Evolutionary conservation across 805 yeast species (phyloP).

Genomic region (Schizosaccharomyces cryophilus): DNA sequence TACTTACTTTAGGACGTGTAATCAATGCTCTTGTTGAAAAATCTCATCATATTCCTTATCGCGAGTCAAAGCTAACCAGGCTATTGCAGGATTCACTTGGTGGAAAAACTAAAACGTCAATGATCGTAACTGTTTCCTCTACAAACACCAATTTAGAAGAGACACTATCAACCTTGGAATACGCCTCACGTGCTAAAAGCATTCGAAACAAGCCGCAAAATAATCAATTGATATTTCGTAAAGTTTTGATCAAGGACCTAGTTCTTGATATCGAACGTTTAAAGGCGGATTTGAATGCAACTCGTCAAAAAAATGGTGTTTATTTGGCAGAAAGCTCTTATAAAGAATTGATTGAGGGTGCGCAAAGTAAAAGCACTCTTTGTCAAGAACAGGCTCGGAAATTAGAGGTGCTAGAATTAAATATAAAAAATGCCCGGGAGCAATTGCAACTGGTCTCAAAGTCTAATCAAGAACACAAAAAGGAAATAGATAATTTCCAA

Average conservation of each 20-base stretch:
- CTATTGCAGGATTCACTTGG: conserved; percentile 66
- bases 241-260: conserved; percentile 28
- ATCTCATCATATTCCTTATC: conserved; percentile 52
- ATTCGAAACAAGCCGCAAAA: conserved; percentile 51
- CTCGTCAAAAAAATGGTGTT: conserved; percentile 42
- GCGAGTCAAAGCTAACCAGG: conserved; percentile 63
- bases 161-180: conserved; percentile 62
- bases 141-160: conserved; percentile 58
- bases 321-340: conserved; percentile 30
- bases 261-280: conserved; percentile 30
- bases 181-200: conserved; percentile 67
- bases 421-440: conserved; percentile 19
- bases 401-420: conserved; percentile 25
- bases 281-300: conserved; percentile 35
- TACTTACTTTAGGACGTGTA: conserved; percentile 70
- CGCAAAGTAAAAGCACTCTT: conserved; percentile 25
- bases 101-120: conserved; percentile 64
- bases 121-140: conserved; percentile 72
- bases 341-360: conserved; percentile 20
- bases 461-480: conserved; percentile 10
- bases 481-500: conserved; percentile 7
- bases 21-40: conserved; percentile 48
- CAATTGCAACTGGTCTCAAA: conserved; percentile 18
- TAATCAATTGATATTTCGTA: conserved; percentile 35
- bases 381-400: conserved; percentile 27